These are phyloP conservation scores for Akanthomyces uredinophilus DNA, from an alignment of 2,329 filamentous ascomycete species.

Conservation along the genomic window DNA sequence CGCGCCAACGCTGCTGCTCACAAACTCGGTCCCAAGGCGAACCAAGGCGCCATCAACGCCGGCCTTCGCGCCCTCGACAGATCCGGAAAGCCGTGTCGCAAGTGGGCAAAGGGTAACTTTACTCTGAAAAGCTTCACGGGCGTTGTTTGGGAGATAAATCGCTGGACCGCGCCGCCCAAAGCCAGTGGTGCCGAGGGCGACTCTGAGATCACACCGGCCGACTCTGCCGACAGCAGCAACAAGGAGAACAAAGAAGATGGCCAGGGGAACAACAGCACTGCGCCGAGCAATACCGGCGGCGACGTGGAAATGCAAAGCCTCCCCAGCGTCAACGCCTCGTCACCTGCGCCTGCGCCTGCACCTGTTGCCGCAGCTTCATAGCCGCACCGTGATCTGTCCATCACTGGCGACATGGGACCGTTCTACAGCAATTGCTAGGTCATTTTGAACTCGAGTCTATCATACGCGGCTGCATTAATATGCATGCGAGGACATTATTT, in stretches of 20 bases:
- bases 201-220: conserved; percentile 41
- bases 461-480: not conserved
- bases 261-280: conserved; percentile 43
- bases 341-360: conserved; percentile 41
- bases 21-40: conserved; percentile 93
- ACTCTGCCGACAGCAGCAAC: conserved; percentile 49
- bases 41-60: conserved; percentile 95
- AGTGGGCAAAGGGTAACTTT: conserved; percentile 81
- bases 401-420: not conserved
- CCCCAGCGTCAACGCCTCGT: conserved; percentile 47
- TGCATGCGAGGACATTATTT: not conserved
- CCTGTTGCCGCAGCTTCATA: conserved; percentile 44
- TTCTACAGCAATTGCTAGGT: not conserved
- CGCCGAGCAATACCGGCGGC: conserved; percentile 36
- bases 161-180: conserved; percentile 74
- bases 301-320: conserved; percentile 51
- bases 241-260: conserved; percentile 63
- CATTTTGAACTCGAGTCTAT: not conserved
- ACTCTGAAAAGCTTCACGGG: conserved; percentile 90
- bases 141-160: conserved; percentile 71
- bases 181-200: conserved; percentile 38
- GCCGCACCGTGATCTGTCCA: not conserved
- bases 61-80: conserved; percentile 90
- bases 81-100: conserved; percentile 84
- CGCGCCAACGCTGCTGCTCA: conserved; percentile 52